Percentiles rank a stretch among this genome's conserved stretches.
Conservation (phyloP, 305 asterid genomes). For the Fraxinus nigra region DNA sequence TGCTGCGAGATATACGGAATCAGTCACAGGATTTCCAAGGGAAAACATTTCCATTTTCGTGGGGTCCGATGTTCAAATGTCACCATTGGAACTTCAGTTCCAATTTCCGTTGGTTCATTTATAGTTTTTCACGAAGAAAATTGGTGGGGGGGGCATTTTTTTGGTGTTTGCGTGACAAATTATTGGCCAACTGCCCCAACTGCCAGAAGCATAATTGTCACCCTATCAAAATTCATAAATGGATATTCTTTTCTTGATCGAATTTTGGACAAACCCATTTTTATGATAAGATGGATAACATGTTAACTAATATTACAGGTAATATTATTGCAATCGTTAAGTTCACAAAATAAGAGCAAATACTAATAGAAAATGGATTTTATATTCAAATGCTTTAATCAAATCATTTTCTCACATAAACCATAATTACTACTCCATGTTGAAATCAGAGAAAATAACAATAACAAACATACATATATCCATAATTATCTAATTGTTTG, state of each 20-base stretch:
- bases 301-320: background rate
- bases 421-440: no score
- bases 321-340: background rate
- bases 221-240: background rate
- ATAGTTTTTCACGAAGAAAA: background rate
- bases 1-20: constrained; percentile 42
- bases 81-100: constrained; percentile 30
- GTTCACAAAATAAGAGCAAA: background rate
- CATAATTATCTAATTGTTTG: no score
- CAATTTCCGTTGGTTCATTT: constrained; percentile 20
- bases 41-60: constrained; percentile 27
- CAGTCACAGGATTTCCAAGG: constrained; percentile 11
- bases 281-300: background rate
- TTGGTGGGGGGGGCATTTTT: background rate
- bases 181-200: constrained; percentile 23
- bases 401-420: no score
- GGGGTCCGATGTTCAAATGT: constrained; percentile 31
- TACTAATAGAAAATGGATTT: background rate
- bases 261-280: background rate
- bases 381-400: no score
- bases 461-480: no score
- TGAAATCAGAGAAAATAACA: no score
- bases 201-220: background rate
- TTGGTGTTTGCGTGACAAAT: background rate
- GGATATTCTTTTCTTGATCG: background rate